Percentiles rank a stretch among this genome's conserved stretches.
These are phyloP conservation scores for Globisporangium canariense DNA, from an alignment of 352 stramenopile genomes.

Conservation along the genomic window DNA sequence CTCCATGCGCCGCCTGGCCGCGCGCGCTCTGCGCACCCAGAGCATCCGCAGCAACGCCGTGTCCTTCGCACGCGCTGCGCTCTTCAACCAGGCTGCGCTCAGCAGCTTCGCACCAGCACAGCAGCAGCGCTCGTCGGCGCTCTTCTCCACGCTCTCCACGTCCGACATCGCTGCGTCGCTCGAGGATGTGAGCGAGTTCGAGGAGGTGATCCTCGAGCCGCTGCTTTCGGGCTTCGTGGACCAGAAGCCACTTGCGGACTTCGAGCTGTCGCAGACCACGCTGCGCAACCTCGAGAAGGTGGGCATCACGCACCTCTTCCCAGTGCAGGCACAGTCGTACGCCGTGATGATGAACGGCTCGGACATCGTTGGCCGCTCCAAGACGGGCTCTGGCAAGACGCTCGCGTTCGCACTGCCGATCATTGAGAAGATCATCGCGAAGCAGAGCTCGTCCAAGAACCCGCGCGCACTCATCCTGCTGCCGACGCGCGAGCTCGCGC, in stretches of 20 bases:
- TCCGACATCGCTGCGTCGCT: conserved; percentile 8
- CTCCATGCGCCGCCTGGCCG: conserved; percentile 25
- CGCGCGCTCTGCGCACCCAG: conserved; percentile 15
- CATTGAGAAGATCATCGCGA: conserved; percentile 63
- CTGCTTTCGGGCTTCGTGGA: conserved; percentile 53
- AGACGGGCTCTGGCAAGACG: conserved; percentile 81
- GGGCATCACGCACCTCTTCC: conserved; percentile 82
- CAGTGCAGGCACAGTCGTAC: conserved; percentile 82
- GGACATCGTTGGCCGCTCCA: conserved; percentile 83
- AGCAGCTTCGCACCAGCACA: conserved; percentile 38
- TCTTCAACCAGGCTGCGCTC: neutral
- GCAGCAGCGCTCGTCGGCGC: conserved; percentile 25
- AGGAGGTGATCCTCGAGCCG: conserved; percentile 49
- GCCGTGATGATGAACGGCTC: conserved; percentile 72
- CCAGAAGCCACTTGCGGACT: conserved; percentile 71
- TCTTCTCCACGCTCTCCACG: conserved; percentile 21
- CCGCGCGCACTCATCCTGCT: conserved; percentile 94
- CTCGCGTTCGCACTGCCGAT: conserved; percentile 68
- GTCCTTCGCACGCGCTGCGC: conserved; percentile 6
- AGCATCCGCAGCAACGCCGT: neutral
- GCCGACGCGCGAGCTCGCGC: conserved; percentile 96
- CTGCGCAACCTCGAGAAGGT: conserved; percentile 51
- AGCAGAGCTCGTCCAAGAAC: conserved; percentile 29
- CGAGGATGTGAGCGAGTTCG: conserved; percentile 18
- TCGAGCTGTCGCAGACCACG: conserved; percentile 54